These are phyloP conservation scores for Conringia planisiliqua DNA, from an alignment of 345 rosid genomes.

Conservation along the genomic window DNA sequence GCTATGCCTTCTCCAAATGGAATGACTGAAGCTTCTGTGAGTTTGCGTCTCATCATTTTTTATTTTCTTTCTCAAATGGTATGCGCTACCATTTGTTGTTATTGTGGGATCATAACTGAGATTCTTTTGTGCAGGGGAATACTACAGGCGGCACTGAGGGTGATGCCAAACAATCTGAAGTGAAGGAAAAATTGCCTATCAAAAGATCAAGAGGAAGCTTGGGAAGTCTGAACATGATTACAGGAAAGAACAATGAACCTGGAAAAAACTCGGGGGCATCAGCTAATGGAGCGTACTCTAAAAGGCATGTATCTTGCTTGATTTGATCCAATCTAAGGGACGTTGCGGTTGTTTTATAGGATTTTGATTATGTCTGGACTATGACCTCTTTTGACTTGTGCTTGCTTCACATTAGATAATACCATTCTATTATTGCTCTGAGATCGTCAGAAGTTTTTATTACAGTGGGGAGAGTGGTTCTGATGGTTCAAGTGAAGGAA, in stretches of 20 bases:
- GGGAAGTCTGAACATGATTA: slow-evolving; percentile 92
- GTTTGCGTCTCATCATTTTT: slow-evolving; percentile 29
- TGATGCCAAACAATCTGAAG: slow-evolving; percentile 77
- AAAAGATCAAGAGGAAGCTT: slow-evolving; percentile 98
- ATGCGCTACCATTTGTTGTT: slow-evolving; percentile 1
- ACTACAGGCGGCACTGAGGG: slow-evolving; percentile 66
- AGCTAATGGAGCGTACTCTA: slow-evolving; percentile 82
- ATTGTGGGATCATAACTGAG: slow-evolving; percentile 18
- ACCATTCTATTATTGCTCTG: slow-evolving; percentile 23
- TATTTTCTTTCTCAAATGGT: slow-evolving; percentile 11
- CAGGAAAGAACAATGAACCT: slow-evolving; percentile 69
- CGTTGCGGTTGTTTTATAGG: neutral
- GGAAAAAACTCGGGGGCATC: slow-evolving; percentile 70
- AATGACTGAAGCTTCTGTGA: slow-evolving; percentile 72
- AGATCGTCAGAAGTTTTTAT: slow-evolving; percentile 12
- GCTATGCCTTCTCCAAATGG: slow-evolving; percentile 96
- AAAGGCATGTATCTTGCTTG: slow-evolving; percentile 55
- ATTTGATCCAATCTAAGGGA: neutral
- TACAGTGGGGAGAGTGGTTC: slow-evolving; percentile 86
- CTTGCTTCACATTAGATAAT: neutral
- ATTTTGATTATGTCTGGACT: neutral
- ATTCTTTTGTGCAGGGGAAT: slow-evolving; percentile 54
- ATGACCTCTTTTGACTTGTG: neutral
- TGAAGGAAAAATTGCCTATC: slow-evolving; percentile 90
- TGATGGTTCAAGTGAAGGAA: slow-evolving; percentile 97